Base-by-base conservation (phyloP, 2,329 filamentous ascomycete species). In the Chrysoporthe deuterocubensis region DNA sequence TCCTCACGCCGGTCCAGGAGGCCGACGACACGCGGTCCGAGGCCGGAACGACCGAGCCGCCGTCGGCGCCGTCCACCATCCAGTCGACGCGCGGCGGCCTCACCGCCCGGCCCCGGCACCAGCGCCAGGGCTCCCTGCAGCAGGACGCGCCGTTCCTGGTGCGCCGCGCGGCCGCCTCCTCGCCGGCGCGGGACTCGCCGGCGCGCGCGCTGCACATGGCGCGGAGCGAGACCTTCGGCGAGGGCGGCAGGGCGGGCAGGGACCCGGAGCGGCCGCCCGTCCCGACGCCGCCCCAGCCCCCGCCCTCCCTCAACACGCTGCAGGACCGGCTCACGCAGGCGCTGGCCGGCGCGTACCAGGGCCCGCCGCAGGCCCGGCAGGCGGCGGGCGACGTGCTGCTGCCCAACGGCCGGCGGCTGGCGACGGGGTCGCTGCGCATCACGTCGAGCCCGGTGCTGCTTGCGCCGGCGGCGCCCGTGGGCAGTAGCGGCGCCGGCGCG, bases 1-100 rank as follows among this genome's bases (percentile, higher is more conserved):
- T 43, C 26, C 37, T 69, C 21, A 67, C 68, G 21, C 61, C 59
- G 42, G 44, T 66, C 16, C 46, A 54, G 44, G 68, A 69, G 8
- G 50, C 34, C 18, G 68, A 69, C 46, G 68, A 69, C 18, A 44
- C 52, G 34, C 64, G 56, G 34, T 69, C 66, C 18, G 68, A 68
- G 21, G 67, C 65, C 9, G 48, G 61, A 14, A 34, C 62, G 34
- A 62, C 50, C 21, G 67, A 69, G 52, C 62, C 60, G 59, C 26
- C 16, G 13, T 69, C 62, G 9, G 56, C 61, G 4, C 58, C 56
- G 1, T 67, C 68, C 32, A 62, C 68, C 7, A 57, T 62, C 16
- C 60, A 42, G 7, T 69, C 68, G 37, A 59, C 57, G 16, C 65
- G 50, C 7, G 40, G 62, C 14, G 62, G 62, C 9, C 66, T 69